phyloP scores from a whole-genome alignment of 257 asterid species.

The Galeopsis tetrahit region DNA sequence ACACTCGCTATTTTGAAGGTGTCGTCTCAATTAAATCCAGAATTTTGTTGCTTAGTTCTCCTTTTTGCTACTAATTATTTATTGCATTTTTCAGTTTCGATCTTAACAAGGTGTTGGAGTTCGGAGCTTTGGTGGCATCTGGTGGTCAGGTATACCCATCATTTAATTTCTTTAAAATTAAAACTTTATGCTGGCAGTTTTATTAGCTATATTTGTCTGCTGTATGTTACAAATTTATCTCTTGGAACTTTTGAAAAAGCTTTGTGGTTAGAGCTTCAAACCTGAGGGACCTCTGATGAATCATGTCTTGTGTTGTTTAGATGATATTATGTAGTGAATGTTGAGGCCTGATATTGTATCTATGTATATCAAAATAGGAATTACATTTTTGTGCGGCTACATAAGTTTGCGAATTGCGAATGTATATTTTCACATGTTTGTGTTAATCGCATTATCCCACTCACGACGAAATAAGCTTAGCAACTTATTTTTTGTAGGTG shows the following conservation, averaged over 20 bases:
- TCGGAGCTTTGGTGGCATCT: conserved; percentile 98
- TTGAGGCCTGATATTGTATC: conserved; percentile 2
- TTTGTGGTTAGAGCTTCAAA: conserved; percentile 24
- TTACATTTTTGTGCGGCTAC: conserved; percentile 15
- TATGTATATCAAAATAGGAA: neutral
- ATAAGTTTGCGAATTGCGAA: neutral
- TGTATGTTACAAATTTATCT: conserved; percentile 12
- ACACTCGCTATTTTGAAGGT: conserved; percentile 28
- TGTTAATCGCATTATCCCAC: neutral
- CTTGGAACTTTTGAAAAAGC: conserved; percentile 2
- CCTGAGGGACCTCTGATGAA: neutral
- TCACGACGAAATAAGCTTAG: neutral
- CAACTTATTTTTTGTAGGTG: conserved; percentile 17
- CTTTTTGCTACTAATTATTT: conserved; percentile 26
- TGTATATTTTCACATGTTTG: neutral
- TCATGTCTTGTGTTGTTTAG: conserved; percentile 10
- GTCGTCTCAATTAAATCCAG: conserved; percentile 25
- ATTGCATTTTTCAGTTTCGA: conserved; percentile 75
- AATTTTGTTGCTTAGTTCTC: conserved; percentile 33
- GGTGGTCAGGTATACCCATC: conserved; percentile 86
- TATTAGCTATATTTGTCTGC: neutral
- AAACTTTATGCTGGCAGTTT: conserved; percentile 5
- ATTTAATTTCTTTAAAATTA: conserved; percentile 28
- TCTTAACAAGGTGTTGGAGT: conserved; percentile 91
- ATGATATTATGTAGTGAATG: conserved; percentile 17